Evolutionary conservation across 2,329 filamentous ascomycete genomes (phyloP).

Genomic region (Claviceps monticola): DNA sequence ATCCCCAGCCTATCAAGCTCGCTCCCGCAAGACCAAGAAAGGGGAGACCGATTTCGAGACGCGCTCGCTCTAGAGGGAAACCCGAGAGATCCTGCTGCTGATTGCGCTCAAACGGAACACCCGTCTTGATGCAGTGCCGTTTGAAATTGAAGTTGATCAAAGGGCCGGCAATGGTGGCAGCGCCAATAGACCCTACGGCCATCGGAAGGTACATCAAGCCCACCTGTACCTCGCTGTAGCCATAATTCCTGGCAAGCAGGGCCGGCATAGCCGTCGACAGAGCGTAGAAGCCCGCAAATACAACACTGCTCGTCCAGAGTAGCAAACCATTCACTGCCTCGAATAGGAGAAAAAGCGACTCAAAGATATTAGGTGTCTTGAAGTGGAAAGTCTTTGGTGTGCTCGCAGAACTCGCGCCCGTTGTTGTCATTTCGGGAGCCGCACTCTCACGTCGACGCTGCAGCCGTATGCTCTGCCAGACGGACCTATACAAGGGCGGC

Average conservation of each 20-base stretch:
- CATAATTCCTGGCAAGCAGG: constrained; percentile 38
- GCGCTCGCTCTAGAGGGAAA: constrained; percentile 38
- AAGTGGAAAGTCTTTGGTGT: constrained; percentile 19
- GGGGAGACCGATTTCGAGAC: constrained; percentile 35
- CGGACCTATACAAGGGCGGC: constrained; percentile 21
- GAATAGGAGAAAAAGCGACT: constrained; percentile 25
- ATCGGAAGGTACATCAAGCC: constrained; percentile 40
- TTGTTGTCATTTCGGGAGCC: neutral
- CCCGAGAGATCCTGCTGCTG: constrained; percentile 33
- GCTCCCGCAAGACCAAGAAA: constrained; percentile 35
- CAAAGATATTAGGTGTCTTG: constrained; percentile 26
- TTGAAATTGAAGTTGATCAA: constrained; percentile 55
- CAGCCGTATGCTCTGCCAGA: constrained; percentile 16
- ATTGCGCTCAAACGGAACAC: constrained; percentile 37
- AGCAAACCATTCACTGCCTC: constrained; percentile 30
- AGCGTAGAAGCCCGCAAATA: constrained; percentile 37
- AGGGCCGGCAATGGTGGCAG: constrained; percentile 34
- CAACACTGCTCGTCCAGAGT: constrained; percentile 28
- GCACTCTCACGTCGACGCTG: constrained; percentile 3
- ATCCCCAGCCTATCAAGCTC: constrained; percentile 36
- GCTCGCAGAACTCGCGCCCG: constrained; percentile 8
- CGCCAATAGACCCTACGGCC: constrained; percentile 33
- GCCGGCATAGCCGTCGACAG: constrained; percentile 30
- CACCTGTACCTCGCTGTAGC: constrained; percentile 39
- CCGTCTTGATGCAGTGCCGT: constrained; percentile 40